phyloP scores from a whole-genome alignment of 257 asterid species.

The Apocynum venetum region DNA sequence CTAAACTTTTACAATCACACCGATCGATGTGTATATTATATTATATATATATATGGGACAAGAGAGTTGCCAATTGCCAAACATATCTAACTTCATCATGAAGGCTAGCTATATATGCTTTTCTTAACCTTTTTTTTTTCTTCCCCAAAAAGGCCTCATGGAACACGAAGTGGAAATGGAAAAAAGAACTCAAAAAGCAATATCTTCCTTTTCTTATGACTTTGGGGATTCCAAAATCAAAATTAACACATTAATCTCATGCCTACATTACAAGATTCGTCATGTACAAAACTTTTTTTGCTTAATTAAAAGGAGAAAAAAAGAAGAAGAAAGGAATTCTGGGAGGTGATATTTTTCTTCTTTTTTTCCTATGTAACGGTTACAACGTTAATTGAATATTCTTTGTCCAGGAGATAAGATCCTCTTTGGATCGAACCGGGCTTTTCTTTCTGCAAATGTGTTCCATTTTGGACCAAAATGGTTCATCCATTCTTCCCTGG shows the following conservation, averaged over 20 bases:
- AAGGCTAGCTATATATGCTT: too few species aligned
- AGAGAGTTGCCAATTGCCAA: too few species aligned
- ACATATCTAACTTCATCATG: neutral
- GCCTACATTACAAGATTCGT: neutral
- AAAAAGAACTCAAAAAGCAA: neutral
- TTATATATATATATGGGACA: neutral
- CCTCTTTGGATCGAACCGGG: slow-evolving; percentile 35
- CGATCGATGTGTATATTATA: too few species aligned
- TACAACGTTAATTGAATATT: slow-evolving; percentile 25
- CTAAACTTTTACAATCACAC: slow-evolving; percentile 2
- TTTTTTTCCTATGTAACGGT: neutral
- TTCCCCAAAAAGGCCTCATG: neutral
- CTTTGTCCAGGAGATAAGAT: slow-evolving; percentile 37
- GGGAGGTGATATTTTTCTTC: too few species aligned
- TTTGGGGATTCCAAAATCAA: neutral
- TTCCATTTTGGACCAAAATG: slow-evolving; percentile 40
- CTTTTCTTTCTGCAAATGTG: slow-evolving; percentile 26
- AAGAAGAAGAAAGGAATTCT: too few species aligned
- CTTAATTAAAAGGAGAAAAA: too few species aligned
- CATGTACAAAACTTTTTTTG: neutral
- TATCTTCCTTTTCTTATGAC: neutral
- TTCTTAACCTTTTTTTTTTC: too few species aligned
- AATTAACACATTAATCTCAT: neutral
- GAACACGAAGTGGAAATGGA: too few species aligned
- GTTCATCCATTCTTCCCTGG: slow-evolving; percentile 27